Evolutionary conservation across 2,329 filamentous ascomycete species (phyloP), one percentile per base, ranked within the genome.

Genomic region (Diaporthe sp.): DNA sequence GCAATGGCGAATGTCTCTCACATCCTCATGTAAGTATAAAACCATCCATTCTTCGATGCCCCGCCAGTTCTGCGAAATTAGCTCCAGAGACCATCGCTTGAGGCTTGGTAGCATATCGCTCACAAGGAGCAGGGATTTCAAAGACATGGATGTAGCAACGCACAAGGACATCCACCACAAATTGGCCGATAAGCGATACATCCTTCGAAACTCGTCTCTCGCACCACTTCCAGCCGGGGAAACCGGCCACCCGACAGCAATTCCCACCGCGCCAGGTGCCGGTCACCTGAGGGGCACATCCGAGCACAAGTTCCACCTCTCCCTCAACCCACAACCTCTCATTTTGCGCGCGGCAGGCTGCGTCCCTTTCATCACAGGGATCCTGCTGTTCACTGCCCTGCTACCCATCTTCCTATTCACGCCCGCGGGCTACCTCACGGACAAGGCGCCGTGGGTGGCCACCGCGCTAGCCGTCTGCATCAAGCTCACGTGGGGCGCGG

Each of bases 1-100:
- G 91, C 93, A 74, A 94, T 95, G 93, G 93, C 93, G 13, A 93
- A 94, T 3, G 90, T 91, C 76, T 92, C 89, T 77, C 93, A 77
- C 17, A 76, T 77, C 12, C 72, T 77, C 22, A 77, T 76, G 75
- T 69, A 69, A 19, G 65, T 42, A 19, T 3, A 1, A 7, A 12
- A 49, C 1, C 9, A 42, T 6, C 12, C 25, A n/a, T 2, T n/a
- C 22, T 17, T 22, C 8, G 37, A 22, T 37, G 12, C 34, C 8
- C 34, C 34, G 1, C 37, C 10, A 39, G 3, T 39, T 39, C 12
- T 39, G 37, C 12, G 12, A 13, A 13, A 39, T 39, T 39, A 39
- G 12, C 37, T 12, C n/a, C 34, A 31, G 12, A 3, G 4, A 13
- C n/a, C 34, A 6, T 42, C 34, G 7, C 65, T 69, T 55, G 65